Evolutionary conservation across 305 asterid genomes (phyloP), one percentile per base, ranked within the genome.

Genomic region (Solanum hybrid): DNA sequence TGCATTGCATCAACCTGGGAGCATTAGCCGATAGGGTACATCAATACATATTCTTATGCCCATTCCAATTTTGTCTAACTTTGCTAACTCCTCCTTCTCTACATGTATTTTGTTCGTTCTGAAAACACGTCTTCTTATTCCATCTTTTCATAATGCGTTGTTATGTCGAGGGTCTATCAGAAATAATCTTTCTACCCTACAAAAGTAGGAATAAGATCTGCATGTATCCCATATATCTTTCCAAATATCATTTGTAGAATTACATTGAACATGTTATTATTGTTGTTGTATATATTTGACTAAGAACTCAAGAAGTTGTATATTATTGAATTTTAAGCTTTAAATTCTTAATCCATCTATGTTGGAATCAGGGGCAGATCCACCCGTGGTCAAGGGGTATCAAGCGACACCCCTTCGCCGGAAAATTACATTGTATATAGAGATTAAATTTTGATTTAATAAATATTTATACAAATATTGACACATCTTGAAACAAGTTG

Each of bases 171-270:
- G 4, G 19, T 71, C 5, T 71, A 12, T 71, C 8, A 3, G 15
- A 26, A 71, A 71, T 1, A 71, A 26, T 10, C 0, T 26, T 3
- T 27, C 10, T 4, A 10, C 1, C 10, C 29, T 0, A n/a, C 1
- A 66, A 66, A 66, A 71, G 2, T 0, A 26, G 2, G 0, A 26
- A 3, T 26, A 26, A 0, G 22, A 27, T 71, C 4, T 26, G 4
- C 8, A 14, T 71, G 7, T 10, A 71, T 71, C 15, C 4, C 1
- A 71, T 71, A 17, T 56, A 56, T 6, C 2, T 71, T 12, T 26
- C 2, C 19, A 71, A 26, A 1, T 13, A 4, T 26, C 19, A n/a
- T 0, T 12, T 12, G 2, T 26, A 31, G 3, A 11, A 71, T 71
- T 71, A 27, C 35, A 27, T 1, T 13, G 9, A 11, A 0, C 6